Evolutionary conservation across 768 basidiomycete species (phyloP), one percentile per base, ranked within the genome.

Genomic region (Leccinum variicolor): DNA sequence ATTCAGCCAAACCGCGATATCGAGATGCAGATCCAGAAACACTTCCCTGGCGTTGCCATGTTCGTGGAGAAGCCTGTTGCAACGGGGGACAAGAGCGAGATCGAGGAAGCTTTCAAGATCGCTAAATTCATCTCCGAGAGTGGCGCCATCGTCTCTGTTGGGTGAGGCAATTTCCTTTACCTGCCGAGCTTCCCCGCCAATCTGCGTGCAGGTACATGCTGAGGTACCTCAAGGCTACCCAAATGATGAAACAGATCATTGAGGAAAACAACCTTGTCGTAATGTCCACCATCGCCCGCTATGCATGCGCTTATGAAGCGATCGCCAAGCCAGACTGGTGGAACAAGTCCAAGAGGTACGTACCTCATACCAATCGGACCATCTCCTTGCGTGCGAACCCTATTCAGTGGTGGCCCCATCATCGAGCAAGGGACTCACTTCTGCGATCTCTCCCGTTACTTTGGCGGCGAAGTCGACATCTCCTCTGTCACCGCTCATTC

Each of bases 391-490:
- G 21, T 52, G 23, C 57, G 29, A 60, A 60, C 36, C 25, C 61
- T 50, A 7, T 56, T n/a, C 17, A 63, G 90, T 68, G 87, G 83
- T 54, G 91, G 91, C 19, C 91, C 92, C 5, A 80, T 94, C 64
- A 77, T 95, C 61, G 93, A 94, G 73, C 90, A 94, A 76, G 95
- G 92, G 49, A 98, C 96, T 14, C 96, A 98, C 77, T 96, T 98
- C 77, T 94, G 92, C 66, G 94, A 98, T 76, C 82, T 97, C 46
- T 97, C 94, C 41, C 89, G 96, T 63, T 96, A 96, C 79, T 98
- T 98, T 68, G 96, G 95, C 52, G 96, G 96, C 15, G 92, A 96
- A 63, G 92, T 97, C 57, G 92, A 97, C 68, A 85, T 95, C 59
- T 76, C 84, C 52, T 83, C 82, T 33, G 89, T 93, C 41, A 76